phyloP scores from a whole-genome alignment of 345 rosid species.

The Atalantia buxifolia region DNA sequence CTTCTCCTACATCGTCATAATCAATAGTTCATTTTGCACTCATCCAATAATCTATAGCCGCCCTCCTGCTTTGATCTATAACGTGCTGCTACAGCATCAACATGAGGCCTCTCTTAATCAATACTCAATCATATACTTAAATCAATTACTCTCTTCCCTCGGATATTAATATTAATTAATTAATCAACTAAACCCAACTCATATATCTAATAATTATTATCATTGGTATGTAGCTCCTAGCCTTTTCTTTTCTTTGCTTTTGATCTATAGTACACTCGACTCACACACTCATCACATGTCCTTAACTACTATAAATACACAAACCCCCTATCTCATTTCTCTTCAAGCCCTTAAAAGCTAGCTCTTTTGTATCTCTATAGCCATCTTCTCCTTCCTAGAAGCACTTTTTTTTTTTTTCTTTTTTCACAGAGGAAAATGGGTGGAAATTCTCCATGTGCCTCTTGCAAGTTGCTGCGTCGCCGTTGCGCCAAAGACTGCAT shows the following conservation, averaged over 20 bases:
- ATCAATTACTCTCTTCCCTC: background rate
- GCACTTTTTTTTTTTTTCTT: no score
- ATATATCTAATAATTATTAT: background rate
- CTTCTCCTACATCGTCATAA: background rate
- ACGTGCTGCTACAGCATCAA: background rate
- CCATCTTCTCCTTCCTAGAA: background rate
- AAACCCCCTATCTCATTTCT: slow-evolving; percentile 6
- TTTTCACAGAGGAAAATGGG: slow-evolving; percentile 21
- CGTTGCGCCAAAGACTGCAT: slow-evolving; percentile 65
- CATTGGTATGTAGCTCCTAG: background rate
- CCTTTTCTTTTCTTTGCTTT: background rate
- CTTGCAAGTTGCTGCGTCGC: slow-evolving; percentile 62
- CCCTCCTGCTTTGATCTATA: background rate
- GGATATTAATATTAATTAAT: background rate
- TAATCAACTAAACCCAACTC: background rate
- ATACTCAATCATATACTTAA: background rate
- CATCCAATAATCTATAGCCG: background rate
- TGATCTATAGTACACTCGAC: background rate
- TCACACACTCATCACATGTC: slow-evolving; percentile 1
- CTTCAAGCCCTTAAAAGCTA: background rate
- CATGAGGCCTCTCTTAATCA: background rate
- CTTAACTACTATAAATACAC: slow-evolving; percentile 24
- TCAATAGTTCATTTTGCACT: background rate
- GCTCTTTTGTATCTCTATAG: background rate
- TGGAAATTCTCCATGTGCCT: slow-evolving; percentile 60